These are phyloP conservation scores for Talaromyces piceae DNA, from an alignment of 2,329 filamentous ascomycete genomes.

Conservation along the genomic window DNA sequence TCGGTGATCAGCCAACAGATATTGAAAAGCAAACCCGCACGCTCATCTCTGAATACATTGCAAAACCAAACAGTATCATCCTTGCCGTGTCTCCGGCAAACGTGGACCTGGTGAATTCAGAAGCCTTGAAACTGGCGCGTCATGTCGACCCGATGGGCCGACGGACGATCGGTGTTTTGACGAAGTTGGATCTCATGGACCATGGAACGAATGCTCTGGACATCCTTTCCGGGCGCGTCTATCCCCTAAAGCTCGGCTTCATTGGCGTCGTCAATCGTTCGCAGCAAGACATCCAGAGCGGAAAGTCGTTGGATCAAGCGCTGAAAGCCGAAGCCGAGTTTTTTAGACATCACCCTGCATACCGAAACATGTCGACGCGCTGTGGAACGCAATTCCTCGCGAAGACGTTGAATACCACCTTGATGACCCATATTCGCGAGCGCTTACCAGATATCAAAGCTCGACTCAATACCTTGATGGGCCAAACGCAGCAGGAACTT, in stretches of 20 bases:
- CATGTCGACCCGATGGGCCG: conserved; percentile 93
- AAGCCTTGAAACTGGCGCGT: conserved; percentile 89
- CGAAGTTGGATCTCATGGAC: conserved; percentile 97
- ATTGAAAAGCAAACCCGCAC: conserved; percentile 98
- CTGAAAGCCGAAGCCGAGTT: conserved; percentile 86
- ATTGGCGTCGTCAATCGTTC: conserved; percentile 97
- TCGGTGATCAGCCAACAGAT: conserved; percentile 93
- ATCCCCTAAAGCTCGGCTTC: conserved; percentile 93
- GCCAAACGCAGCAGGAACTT: conserved; percentile 97
- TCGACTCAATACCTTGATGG: conserved; percentile 94
- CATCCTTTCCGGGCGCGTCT: conserved; percentile 93
- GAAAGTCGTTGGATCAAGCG: conserved; percentile 89
- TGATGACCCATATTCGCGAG: conserved; percentile 95
- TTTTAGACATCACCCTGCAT: conserved; percentile 94
- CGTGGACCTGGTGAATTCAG: conserved; percentile 96
- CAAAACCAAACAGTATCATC: conserved; percentile 97
- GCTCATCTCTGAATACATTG: conserved; percentile 95
- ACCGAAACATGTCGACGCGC: conserved; percentile 87
- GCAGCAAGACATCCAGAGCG: conserved; percentile 94
- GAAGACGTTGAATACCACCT: conserved; percentile 86
- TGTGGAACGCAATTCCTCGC: conserved; percentile 93
- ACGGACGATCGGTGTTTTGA: conserved; percentile 92
- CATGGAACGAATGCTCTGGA: conserved; percentile 97
- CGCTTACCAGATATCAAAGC: conserved; percentile 96
- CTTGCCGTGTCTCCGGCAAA: conserved; percentile 95